These are phyloP conservation scores for Talaromyces islandicus DNA, from an alignment of 2,329 filamentous ascomycete species.

Conservation along the genomic window DNA sequence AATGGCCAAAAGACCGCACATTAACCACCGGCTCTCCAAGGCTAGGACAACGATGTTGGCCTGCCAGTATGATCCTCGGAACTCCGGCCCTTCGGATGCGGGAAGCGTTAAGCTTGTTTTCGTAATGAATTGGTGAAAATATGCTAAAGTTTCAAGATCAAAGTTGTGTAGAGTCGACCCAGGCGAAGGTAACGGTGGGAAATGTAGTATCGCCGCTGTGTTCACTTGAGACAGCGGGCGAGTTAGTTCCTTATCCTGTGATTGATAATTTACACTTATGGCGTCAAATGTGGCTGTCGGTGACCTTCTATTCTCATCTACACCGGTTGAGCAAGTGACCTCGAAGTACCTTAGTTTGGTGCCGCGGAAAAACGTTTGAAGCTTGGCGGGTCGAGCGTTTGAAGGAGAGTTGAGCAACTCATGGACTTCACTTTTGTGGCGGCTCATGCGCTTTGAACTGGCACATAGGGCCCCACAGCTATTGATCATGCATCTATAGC, in stretches of 20 bases:
- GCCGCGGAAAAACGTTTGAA: constrained; percentile 9
- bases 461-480: constrained; percentile 3
- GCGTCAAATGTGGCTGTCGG: neutral
- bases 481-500: constrained; percentile 1
- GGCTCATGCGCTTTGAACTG: constrained; percentile 4
- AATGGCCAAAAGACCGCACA: constrained; percentile 1
- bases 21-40: constrained; percentile 1
- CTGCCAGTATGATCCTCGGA: neutral
- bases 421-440: constrained; percentile 3
- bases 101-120: constrained; percentile 5
- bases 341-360: constrained; percentile 8
- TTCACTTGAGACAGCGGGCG: neutral
- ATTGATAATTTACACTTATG: neutral
- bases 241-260: neutral
- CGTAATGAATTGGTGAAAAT: constrained; percentile 5
- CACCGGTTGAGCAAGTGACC: neutral
- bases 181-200: neutral
- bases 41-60: neutral
- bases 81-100: neutral
- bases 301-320: neutral
- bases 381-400: neutral
- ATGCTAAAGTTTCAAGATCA: neutral
- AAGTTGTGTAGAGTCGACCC: neutral
- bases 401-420: neutral
- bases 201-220: neutral